Conservation (phyloP, 225 moss, liverwort and hornwort genomes). For the Straminergon stramineum region DNA sequence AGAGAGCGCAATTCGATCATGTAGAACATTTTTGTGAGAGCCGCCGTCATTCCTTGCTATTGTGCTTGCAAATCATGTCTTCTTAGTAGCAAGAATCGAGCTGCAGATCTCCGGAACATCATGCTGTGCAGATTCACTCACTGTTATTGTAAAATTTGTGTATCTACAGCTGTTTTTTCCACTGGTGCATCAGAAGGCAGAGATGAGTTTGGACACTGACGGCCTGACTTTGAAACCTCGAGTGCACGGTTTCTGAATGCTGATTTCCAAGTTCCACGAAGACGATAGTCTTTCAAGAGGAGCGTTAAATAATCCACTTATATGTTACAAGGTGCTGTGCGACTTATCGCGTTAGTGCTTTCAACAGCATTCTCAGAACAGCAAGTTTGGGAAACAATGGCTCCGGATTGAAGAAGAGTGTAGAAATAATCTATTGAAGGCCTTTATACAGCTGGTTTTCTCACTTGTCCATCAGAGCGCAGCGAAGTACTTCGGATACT, state of each 20-base stretch:
- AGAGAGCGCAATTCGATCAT: not conserved
- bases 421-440: not conserved
- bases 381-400: not conserved
- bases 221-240: not conserved
- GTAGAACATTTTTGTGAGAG: not conserved
- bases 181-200: not conserved
- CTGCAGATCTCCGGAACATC: not conserved
- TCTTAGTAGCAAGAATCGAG: not conserved
- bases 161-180: not conserved
- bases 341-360: not conserved
- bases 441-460: not conserved
- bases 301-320: not conserved
- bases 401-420: not conserved
- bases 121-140: not conserved
- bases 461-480: not conserved
- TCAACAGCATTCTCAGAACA: not conserved
- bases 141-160: not conserved
- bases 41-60: not conserved
- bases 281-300: not conserved
- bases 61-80: not conserved
- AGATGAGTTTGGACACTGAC: not conserved
- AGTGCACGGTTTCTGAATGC: not conserved
- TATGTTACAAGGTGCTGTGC: not conserved
- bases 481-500: not conserved
- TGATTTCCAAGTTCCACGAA: not conserved